Conservation (phyloP, 2,329 filamentous ascomycete species). For the Claviceps quebecensis region DNA sequence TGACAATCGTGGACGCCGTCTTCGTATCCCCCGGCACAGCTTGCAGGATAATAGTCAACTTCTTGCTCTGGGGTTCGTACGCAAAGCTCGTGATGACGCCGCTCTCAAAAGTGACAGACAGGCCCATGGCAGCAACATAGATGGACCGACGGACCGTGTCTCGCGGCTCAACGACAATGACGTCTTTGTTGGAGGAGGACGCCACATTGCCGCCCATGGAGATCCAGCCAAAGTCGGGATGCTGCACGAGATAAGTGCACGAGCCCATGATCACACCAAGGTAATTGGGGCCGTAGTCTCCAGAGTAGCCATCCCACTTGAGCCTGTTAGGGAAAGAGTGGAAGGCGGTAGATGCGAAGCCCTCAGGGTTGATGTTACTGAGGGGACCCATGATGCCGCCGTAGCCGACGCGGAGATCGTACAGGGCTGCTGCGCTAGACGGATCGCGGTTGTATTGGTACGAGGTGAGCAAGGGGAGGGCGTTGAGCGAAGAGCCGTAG, state of each 20-base stretch:
- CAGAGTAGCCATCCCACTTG: conserved; percentile 40
- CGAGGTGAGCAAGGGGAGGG: conserved; percentile 36
- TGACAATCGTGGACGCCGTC: background rate
- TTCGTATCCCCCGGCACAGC: background rate
- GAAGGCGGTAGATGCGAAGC: conserved; percentile 40
- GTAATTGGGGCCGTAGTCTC: conserved; percentile 44
- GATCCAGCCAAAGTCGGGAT: conserved; percentile 29
- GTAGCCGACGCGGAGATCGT: conserved; percentile 39
- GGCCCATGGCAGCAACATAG: conserved; percentile 31
- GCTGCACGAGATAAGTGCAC: conserved; percentile 33
- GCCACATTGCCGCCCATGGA: conserved; percentile 33
- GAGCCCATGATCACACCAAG: conserved; percentile 35
- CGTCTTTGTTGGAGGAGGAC: conserved; percentile 10
- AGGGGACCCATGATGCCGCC: conserved; percentile 38
- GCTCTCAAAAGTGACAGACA: conserved; percentile 27
- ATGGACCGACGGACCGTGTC: conserved; percentile 33
- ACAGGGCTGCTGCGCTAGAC: conserved; percentile 24
- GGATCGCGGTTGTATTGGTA: conserved; percentile 26
- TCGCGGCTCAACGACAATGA: conserved; percentile 25
- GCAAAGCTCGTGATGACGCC: conserved; percentile 26
- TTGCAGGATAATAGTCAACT: background rate
- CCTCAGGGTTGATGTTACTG: conserved; percentile 39
- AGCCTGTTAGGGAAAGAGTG: conserved; percentile 43
- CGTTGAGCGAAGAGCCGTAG: conserved; percentile 45
- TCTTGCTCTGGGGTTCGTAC: conserved; percentile 11